A percentile compares a stretch with the other conserved stretches of the same genome.
Conservation (phyloP, 129 eudicot species). For the Oenanthe sinensis region DNA sequence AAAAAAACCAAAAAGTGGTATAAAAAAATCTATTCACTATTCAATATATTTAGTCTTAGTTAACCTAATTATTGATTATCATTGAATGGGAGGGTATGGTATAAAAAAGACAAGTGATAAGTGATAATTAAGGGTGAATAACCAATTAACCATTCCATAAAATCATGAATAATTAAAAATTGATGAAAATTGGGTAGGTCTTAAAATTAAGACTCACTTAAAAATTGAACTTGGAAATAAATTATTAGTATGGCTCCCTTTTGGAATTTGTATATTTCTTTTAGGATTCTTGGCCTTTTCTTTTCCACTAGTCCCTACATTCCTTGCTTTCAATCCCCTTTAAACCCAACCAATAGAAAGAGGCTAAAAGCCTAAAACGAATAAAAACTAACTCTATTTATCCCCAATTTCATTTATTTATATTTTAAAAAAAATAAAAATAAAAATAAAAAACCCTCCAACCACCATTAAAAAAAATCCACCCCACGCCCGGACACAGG, state of each 20-base stretch:
- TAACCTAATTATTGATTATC: no score
- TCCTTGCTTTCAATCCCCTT: neutral
- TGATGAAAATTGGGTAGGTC: neutral
- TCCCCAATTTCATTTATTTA: neutral
- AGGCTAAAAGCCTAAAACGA: neutral
- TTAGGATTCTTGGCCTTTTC: neutral
- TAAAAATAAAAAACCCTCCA: neutral
- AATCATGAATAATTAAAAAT: no score
- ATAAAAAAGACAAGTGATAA: no score
- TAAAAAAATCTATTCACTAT: no score
- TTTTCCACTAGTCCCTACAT: neutral
- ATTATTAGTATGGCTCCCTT: neutral
- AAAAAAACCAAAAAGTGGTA: no score
- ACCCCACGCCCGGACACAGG: neutral
- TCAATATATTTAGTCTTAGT: no score
- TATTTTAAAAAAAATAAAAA: neutral
- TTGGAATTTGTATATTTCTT: neutral
- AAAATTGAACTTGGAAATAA: neutral
- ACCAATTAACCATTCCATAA: no score
- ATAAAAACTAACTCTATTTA: neutral
- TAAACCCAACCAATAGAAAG: neutral
- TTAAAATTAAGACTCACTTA: no score
- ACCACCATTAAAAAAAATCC: neutral
- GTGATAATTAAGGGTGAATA: no score
- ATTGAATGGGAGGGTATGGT: no score